Evolutionary conservation across 2,329 filamentous ascomycete species (phyloP).

Genomic region (Monilinia laxa): DNA sequence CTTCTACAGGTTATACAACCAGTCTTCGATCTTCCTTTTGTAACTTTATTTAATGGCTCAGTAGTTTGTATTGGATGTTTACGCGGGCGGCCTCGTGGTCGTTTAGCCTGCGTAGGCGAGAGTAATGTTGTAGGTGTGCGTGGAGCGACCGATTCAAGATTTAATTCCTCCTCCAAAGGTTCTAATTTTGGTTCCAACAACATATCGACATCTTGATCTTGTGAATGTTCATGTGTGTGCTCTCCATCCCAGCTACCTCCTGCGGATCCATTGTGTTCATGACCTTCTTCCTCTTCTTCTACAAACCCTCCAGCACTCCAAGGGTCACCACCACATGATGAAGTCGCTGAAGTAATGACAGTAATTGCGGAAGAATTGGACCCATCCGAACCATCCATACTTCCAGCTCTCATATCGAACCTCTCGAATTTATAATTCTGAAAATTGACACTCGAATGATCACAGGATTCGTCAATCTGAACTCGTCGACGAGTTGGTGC

Average conservation of each 20-base stretch:
- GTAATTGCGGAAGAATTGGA: constrained; percentile 35
- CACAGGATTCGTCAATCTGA: constrained; percentile 8
- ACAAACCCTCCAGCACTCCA: constrained; percentile 34
- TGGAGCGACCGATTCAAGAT: constrained; percentile 50
- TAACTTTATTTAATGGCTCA: constrained; percentile 62
- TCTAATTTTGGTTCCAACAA: constrained; percentile 56
- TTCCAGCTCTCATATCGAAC: constrained; percentile 25
- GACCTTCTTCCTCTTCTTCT: constrained; percentile 32
- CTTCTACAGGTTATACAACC: constrained; percentile 67
- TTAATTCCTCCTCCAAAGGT: constrained; percentile 53
- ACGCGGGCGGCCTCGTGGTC: constrained; percentile 75
- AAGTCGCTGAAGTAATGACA: constrained; percentile 36
- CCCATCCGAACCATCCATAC: constrained; percentile 37
- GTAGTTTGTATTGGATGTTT: constrained; percentile 67
- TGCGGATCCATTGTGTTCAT: constrained; percentile 8
- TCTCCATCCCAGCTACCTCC: constrained; percentile 11
- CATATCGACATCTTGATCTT: constrained; percentile 43
- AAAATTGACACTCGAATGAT: constrained; percentile 5
- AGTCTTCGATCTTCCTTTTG: constrained; percentile 73
- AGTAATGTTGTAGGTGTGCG: constrained; percentile 26
- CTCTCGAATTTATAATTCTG: constrained; percentile 11
- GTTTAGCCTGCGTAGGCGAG: constrained; percentile 46
- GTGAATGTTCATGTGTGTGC: not conserved
- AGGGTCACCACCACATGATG: constrained; percentile 33
- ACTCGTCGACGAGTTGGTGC: constrained; percentile 19